phyloP scores from a whole-genome alignment of 768 basidiomycete species.

The Sutorius australiensis region DNA sequence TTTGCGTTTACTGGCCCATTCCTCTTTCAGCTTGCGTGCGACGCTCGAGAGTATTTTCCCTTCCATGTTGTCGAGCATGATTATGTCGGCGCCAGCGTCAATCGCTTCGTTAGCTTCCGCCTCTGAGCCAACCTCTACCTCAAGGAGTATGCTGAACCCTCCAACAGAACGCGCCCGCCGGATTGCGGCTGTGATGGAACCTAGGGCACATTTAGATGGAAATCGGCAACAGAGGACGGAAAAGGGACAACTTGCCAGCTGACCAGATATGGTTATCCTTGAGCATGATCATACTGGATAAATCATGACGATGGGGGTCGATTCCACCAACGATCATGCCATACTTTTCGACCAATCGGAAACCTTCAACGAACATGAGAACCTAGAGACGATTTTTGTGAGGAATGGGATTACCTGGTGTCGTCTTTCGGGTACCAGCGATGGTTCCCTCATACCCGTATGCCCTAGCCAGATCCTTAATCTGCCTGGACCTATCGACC shows the following conservation, averaged over 20 bases:
- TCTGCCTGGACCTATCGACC: conserved; percentile 64
- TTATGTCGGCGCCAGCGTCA: conserved; percentile 87
- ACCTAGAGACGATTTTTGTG: neutral
- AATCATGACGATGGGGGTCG: conserved; percentile 91
- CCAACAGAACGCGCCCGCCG: conserved; percentile 82
- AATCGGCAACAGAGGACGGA: neutral
- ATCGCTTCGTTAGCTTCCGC: conserved; percentile 97
- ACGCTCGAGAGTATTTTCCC: conserved; percentile 66
- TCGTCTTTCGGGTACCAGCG: conserved; percentile 96
- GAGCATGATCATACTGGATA: conserved; percentile 99
- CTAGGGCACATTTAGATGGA: conserved; percentile 35
- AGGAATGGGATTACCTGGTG: conserved; percentile 55
- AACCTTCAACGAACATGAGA: conserved; percentile 49
- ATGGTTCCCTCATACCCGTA: conserved; percentile 84
- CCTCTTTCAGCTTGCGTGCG: conserved; percentile 68
- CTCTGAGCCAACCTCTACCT: conserved; percentile 89
- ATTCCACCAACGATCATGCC: conserved; percentile 98
- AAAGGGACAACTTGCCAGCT: conserved; percentile 50
- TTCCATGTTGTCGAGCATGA: conserved; percentile 95
- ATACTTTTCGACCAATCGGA: conserved; percentile 96
- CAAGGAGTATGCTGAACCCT: conserved; percentile 87
- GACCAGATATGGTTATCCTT: conserved; percentile 99
- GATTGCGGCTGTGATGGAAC: conserved; percentile 89
- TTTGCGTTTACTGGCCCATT: conserved; percentile 76
- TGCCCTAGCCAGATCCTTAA: conserved; percentile 72